These are phyloP conservation scores for Fusarium longipes DNA, from an alignment of 2,329 filamentous ascomycete genomes.

Conservation along the genomic window DNA sequence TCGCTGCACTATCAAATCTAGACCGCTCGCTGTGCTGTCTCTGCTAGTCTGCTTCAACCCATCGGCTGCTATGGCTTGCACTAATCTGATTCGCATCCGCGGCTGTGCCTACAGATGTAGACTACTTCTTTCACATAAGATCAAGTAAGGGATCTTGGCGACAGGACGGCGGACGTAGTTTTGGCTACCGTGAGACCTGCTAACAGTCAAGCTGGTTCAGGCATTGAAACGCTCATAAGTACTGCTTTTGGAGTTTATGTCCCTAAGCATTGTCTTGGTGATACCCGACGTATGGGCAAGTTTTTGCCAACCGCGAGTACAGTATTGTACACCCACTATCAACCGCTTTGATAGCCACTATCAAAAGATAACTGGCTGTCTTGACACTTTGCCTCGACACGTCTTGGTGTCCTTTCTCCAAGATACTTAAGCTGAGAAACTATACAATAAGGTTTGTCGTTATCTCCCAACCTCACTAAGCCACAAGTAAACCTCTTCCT, in stretches of 20 bases:
- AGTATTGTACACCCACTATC: neutral
- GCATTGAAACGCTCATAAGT: conserved; percentile 12
- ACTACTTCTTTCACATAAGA: conserved; percentile 1
- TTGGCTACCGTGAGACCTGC: neutral
- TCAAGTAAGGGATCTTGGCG: conserved; percentile 16
- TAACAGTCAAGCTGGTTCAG: conserved; percentile 14
- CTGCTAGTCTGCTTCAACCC: conserved; percentile 24
- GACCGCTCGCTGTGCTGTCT: conserved; percentile 23
- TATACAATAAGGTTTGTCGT: neutral
- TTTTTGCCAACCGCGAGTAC: neutral
- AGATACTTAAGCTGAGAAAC: conserved; percentile 6
- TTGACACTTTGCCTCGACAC: neutral
- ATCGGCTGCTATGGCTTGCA: conserved; percentile 33
- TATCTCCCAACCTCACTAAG: conserved; percentile 1
- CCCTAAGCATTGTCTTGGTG: neutral
- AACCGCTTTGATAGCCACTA: neutral
- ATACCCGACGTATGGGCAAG: neutral
- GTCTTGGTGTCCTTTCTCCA: conserved; percentile 2
- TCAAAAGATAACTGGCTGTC: neutral
- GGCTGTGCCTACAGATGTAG: conserved; percentile 4
- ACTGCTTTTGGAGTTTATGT: neutral
- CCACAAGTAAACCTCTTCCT: conserved; percentile 13
- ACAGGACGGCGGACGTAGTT: conserved; percentile 4
- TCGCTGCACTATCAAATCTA: conserved; percentile 33
- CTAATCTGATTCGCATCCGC: conserved; percentile 17